Evolutionary conservation across 2,329 filamentous ascomycete genomes (phyloP).

Genomic region (Pyricularia grisea): DNA sequence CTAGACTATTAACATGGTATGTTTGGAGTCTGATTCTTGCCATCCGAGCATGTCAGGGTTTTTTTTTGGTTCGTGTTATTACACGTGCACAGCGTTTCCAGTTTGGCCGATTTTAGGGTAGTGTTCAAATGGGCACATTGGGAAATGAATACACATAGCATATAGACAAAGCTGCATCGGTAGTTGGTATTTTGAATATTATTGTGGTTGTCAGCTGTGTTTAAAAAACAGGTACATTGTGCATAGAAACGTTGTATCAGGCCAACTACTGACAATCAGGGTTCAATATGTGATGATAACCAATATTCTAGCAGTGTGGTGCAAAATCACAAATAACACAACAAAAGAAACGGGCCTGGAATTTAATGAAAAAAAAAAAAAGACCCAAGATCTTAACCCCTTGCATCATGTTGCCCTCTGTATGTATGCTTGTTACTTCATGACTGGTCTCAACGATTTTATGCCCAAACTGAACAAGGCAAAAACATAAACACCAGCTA

Average conservation of each 20-base stretch:
- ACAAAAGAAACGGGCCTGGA: background rate
- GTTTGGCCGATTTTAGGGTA: no score
- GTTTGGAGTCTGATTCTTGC: background rate
- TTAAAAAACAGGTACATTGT: no score
- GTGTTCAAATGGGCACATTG: no score
- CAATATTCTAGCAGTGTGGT: no score
- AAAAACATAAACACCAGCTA: background rate
- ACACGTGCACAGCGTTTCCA: no score
- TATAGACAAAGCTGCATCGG: no score
- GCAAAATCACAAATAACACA: background rate
- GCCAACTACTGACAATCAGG: no score
- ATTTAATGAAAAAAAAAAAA: background rate
- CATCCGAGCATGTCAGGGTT: background rate
- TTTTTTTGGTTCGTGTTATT: background rate
- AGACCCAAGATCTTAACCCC: background rate
- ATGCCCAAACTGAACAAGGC: background rate
- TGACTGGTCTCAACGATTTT: background rate
- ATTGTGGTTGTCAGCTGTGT: no score
- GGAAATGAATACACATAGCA: no score
- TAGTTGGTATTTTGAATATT: no score
- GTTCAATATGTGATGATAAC: no score
- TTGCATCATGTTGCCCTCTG: background rate
- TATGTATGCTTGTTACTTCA: background rate
- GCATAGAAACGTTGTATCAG: no score
- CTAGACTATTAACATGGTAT: background rate